A percentile compares a stretch with the other conserved stretches of the same genome.
phyloP scores from a whole-genome alignment of 768 basidiomycete genomes.

The Rhizopogon vinicolor region DNA sequence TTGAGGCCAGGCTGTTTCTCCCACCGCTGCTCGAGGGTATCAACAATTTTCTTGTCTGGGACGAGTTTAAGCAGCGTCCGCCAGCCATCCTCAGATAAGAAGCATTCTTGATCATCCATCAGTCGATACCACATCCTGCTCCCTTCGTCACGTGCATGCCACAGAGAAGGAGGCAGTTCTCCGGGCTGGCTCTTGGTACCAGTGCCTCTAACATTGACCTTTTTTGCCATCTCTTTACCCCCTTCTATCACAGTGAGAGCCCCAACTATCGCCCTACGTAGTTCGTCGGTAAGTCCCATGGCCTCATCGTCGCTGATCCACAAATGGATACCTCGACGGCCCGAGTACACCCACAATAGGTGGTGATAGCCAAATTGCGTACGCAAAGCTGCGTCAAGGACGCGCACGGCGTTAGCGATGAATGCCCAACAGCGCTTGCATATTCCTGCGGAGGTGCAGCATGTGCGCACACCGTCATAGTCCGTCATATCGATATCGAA shows the following conservation, averaged over 20 bases:
- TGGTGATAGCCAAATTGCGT: conserved; percentile 90
- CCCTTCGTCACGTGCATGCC: conserved; percentile 50
- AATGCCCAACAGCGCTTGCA: conserved; percentile 94
- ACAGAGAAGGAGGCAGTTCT: conserved; percentile 68
- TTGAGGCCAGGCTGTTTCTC: conserved; percentile 40
- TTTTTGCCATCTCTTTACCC: conserved; percentile 77
- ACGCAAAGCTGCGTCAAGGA: conserved; percentile 73
- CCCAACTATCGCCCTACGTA: conserved; percentile 80
- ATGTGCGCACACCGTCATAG: conserved; percentile 93
- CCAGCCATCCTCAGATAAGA: conserved; percentile 64
- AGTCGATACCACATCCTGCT: conserved; percentile 56
- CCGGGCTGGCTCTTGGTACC: conserved; percentile 15
- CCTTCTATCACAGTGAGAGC: conserved; percentile 83
- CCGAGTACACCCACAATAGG: conserved; percentile 97
- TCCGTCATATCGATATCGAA: conserved; percentile 99
- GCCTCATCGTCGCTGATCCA: conserved; percentile 94
- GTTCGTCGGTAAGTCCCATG: conserved; percentile 86
- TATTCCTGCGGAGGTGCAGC: conserved; percentile 88
- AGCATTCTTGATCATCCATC: conserved; percentile 82
- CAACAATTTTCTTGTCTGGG: conserved; percentile 53
- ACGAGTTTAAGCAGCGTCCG: conserved; percentile 71
- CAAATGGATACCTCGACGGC: conserved; percentile 95
- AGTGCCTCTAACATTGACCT: conserved; percentile 63
- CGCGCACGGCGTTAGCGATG: conserved; percentile 87
- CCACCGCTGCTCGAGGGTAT: conserved; percentile 57